Conservation (phyloP, 2,329 filamentous ascomycete species). For the Calonectria pseudoreteaudii region DNA sequence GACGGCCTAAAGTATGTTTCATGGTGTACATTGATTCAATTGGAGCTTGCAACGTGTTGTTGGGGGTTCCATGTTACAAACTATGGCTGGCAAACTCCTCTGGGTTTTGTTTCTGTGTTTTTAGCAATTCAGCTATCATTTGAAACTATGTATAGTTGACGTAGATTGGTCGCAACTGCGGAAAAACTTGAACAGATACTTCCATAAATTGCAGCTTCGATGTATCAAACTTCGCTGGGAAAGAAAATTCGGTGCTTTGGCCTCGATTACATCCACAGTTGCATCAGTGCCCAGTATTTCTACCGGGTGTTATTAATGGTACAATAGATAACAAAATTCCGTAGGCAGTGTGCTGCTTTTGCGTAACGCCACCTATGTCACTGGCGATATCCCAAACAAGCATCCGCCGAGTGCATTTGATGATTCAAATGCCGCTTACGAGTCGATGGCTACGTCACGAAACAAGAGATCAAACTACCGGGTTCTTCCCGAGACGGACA, state of each 20-base stretch:
- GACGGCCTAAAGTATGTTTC: neutral
- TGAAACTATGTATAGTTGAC: neutral
- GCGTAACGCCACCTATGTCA: neutral
- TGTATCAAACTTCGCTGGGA: no score
- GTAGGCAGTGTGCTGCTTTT: no score
- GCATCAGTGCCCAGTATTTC: neutral
- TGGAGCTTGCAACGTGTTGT: no score
- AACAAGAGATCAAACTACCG: neutral
- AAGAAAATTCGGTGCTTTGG: no score
- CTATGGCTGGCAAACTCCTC: neutral
- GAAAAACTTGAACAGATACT: neutral
- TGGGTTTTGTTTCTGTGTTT: neutral
- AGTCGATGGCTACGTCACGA: neutral
- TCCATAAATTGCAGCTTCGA: neutral
- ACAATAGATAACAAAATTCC: neutral
- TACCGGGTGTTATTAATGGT: neutral
- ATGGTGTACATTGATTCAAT: conserved; percentile 6
- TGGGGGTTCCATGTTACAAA: neutral
- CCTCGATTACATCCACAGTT: neutral
- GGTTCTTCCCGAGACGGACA: neutral
- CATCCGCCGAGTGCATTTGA: no score
- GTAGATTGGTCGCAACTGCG: neutral
- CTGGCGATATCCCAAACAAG: neutral
- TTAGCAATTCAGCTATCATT: neutral
- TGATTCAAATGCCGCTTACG: neutral